A percentile compares a stretch with the other conserved stretches of the same genome.
Evolutionary conservation across 805 yeast species (phyloP).

Genomic region (Pichia thaimueangensis): DNA sequence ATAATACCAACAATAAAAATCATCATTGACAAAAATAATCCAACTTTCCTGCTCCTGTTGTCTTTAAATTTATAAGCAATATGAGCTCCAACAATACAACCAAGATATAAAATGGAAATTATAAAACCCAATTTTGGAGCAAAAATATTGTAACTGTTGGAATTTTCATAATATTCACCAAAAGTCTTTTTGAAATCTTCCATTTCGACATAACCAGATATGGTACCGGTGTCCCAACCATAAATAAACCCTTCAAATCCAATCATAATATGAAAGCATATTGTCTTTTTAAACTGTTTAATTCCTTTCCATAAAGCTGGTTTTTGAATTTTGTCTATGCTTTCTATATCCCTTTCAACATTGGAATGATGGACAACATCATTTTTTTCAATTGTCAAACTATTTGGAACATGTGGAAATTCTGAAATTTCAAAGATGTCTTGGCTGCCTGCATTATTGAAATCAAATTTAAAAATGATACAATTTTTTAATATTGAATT

Average conservation of each 20-base stretch:
- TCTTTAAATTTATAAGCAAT: constrained; percentile 51
- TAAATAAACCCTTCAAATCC: constrained; percentile 75
- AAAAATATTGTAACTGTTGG: constrained; percentile 38
- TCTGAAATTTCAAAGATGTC: too few species aligned
- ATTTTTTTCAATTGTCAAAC: too few species aligned
- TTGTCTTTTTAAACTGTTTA: too few species aligned
- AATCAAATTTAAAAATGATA: too few species aligned
- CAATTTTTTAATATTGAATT: too few species aligned
- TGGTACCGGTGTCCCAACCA: constrained; percentile 75
- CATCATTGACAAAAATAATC: constrained; percentile 43
- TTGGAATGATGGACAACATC: too few species aligned
- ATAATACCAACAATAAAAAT: constrained; percentile 54
- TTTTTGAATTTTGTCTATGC: too few species aligned
- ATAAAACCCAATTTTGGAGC: constrained; percentile 52
- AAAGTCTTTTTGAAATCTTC: constrained; percentile 44
- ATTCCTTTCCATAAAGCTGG: too few species aligned
- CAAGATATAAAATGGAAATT: constrained; percentile 62
- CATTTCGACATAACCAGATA: constrained; percentile 66
- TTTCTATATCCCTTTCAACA: too few species aligned
- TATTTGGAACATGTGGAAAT: too few species aligned
- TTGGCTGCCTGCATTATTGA: too few species aligned
- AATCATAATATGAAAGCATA: too few species aligned
- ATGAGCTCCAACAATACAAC: constrained; percentile 67
- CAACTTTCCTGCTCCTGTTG: constrained; percentile 49
- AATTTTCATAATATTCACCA: constrained; percentile 33